Evolutionary conservation across 1,284 basidiomycete genomes (phyloP).

Genomic region (Ustilago shanxiensis): DNA sequence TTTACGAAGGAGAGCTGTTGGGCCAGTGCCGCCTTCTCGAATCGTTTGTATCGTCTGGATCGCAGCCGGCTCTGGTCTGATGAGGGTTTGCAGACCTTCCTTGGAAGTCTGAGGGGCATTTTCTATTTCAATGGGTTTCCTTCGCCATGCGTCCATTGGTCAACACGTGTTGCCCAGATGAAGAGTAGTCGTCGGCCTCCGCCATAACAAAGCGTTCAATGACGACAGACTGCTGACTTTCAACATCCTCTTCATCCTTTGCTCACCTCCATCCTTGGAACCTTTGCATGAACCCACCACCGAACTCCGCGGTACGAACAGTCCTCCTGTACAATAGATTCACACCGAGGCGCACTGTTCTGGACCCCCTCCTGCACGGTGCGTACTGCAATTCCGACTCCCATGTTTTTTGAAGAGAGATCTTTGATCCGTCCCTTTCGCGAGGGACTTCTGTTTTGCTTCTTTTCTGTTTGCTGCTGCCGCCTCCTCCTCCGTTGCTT

Average conservation of each 20-base stretch:
- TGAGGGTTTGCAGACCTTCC: conserved; percentile 71
- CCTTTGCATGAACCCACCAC: conserved; percentile 12
- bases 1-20: conserved; percentile 60
- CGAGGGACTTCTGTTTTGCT: conserved; percentile 16
- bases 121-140: not conserved
- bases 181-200: not conserved
- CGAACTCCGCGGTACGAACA: conserved; percentile 35
- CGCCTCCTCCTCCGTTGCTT: not conserved
- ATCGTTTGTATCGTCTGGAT: conserved; percentile 69
- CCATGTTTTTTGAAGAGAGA: conserved; percentile 26
- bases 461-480: conserved; percentile 12
- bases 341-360: conserved; percentile 55
- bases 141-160: conserved; percentile 13
- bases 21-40: conserved; percentile 63
- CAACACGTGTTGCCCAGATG: conserved; percentile 6
- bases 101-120: conserved; percentile 70
- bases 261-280: conserved; percentile 2
- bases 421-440: conserved; percentile 25
- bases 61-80: conserved; percentile 69
- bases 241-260: conserved; percentile 5
- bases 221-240: conserved; percentile 23
- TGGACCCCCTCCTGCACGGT: conserved; percentile 54
- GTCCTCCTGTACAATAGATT: conserved; percentile 50
- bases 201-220: too few relatives aligned
- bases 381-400: conserved; percentile 48